Conservation (phyloP, 2,329 filamentous ascomycete genomes). For the Xylaria arbuscula region DNA sequence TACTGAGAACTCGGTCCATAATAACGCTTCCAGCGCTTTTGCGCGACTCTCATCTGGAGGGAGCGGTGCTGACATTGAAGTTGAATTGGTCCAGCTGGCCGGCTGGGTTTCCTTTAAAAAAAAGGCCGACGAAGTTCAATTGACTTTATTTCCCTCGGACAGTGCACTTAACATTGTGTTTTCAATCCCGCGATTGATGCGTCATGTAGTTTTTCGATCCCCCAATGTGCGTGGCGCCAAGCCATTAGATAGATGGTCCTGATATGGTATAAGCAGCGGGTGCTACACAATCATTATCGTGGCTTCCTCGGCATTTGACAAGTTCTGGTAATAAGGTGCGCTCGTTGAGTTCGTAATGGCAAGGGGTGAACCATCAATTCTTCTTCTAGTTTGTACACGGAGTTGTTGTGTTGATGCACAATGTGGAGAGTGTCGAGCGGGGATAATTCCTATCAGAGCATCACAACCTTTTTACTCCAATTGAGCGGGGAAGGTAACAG, state of each 20-base stretch:
- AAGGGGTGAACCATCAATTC: conserved; percentile 1
- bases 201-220: neutral
- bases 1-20: conserved; percentile 31
- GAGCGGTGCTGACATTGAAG: conserved; percentile 21
- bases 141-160: neutral
- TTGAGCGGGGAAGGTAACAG: neutral
- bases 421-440: conserved; percentile 6
- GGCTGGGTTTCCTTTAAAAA: conserved; percentile 6
- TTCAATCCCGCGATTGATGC: neutral
- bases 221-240: neutral
- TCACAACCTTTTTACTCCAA: neutral
- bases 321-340: conserved; percentile 2
- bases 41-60: conserved; percentile 25
- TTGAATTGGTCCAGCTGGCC: conserved; percentile 9
- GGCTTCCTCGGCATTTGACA: conserved; percentile 3
- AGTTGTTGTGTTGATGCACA: neutral
- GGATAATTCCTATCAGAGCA: conserved; percentile 10
- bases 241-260: conserved; percentile 5
- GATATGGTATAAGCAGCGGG: neutral
- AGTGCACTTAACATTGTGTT: neutral
- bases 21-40: conserved; percentile 23
- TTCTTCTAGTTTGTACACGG: neutral
- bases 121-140: conserved; percentile 7
- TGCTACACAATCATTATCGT: conserved; percentile 5
- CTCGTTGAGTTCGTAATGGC: conserved; percentile 5